These are phyloP conservation scores for Neospora caninum DNA, from an alignment of 169 alveolate genomes.

Conservation along the genomic window DNA sequence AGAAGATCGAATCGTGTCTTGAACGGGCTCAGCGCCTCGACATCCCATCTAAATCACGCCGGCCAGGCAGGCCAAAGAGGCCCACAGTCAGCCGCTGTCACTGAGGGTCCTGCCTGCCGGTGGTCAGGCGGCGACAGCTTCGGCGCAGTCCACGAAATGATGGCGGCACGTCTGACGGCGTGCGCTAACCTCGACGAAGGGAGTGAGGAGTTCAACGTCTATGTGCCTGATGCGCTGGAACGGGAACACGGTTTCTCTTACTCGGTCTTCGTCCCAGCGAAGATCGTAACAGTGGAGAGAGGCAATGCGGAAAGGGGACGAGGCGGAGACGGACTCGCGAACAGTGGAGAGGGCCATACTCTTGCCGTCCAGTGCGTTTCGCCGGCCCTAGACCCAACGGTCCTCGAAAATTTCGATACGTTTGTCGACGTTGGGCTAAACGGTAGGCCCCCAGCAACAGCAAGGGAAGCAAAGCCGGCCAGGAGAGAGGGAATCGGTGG, in stretches of 20 bases:
- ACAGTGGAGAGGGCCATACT: neutral
- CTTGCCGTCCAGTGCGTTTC: conserved; percentile 17
- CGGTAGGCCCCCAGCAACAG: neutral
- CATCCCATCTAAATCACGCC: no score
- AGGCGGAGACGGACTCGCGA: neutral
- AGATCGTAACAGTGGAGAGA: neutral
- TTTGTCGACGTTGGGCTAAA: conserved; percentile 34
- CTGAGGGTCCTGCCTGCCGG: no score
- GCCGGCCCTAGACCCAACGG: neutral
- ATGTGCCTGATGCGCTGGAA: neutral
- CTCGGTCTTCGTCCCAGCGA: conserved; percentile 32
- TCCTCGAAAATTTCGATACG: neutral
- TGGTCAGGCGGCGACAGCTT: no score
- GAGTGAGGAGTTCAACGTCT: neutral
- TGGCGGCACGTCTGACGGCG: no score
- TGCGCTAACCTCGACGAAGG: no score
- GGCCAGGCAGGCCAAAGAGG: no score
- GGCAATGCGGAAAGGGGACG: neutral
- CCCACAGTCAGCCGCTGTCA: no score
- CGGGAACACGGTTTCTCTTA: neutral
- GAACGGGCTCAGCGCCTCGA: no score
- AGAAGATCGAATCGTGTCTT: no score
- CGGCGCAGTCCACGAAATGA: no score
- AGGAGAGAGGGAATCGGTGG: no score
- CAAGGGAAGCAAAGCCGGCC: no score